Percentiles rank a stretch among this genome's conserved stretches.
Conservation (phyloP, 305 asterid species). For the Fraxinus angustifolia region DNA sequence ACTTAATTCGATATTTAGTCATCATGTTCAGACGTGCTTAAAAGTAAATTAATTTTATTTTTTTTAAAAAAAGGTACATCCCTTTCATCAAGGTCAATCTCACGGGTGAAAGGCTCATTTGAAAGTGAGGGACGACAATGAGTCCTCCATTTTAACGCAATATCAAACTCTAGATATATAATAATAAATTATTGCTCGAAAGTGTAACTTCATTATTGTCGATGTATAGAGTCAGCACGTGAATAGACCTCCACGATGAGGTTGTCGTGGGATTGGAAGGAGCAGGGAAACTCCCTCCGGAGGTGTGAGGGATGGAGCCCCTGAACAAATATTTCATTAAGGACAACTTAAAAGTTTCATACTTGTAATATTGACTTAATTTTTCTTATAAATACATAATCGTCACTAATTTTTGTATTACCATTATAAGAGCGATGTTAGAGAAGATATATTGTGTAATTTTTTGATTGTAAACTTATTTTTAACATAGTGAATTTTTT, state of each 20-base stretch:
- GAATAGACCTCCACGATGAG: background rate
- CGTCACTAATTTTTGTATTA: background rate
- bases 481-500: background rate
- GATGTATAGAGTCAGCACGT: background rate
- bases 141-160: background rate
- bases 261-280: background rate
- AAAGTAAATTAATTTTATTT: background rate
- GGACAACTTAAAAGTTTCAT: background rate
- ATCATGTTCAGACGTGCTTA: background rate
- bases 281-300: background rate
- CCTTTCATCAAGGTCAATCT: background rate
- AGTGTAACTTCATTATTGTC: background rate
- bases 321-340: background rate
- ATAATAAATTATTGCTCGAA: background rate
- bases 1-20: slow-evolving; percentile 2
- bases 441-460: background rate
- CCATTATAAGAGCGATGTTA: background rate
- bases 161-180: background rate
- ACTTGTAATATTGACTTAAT: background rate
- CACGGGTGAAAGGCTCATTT: background rate
- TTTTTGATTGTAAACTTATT: background rate
- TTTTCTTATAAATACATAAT: background rate
- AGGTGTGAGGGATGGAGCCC: background rate
- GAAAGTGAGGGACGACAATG: background rate
- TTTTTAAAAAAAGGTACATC: background rate